These are phyloP conservation scores for Botryosphaeria dothidea DNA, from an alignment of 2,329 filamentous ascomycete species.

Conservation along the genomic window DNA sequence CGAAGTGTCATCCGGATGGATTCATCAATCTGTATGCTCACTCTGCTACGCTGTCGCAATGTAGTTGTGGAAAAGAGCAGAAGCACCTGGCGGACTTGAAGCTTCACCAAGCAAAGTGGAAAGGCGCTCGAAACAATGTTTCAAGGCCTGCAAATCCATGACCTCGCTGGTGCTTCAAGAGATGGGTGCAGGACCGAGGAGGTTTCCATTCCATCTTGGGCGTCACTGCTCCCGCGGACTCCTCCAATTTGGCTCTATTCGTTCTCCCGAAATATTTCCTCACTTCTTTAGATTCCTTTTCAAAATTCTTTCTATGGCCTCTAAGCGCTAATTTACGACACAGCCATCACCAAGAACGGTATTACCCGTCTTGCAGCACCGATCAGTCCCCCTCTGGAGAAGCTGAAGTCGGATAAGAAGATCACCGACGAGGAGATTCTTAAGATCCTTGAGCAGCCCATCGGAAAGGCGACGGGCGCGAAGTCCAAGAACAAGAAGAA, in stretches of 20 bases:
- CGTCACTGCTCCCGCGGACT: background rate
- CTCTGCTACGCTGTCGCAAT: no score
- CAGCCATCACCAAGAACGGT: constrained; percentile 97
- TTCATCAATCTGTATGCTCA: no score
- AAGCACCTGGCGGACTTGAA: no score
- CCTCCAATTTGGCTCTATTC: background rate
- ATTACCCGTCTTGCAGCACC: constrained; percentile 82
- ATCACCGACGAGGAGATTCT: constrained; percentile 94
- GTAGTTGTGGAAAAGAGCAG: no score
- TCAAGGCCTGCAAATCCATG: no score
- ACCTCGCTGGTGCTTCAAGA: background rate
- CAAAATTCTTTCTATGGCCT: no score
- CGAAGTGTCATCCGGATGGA: no score
- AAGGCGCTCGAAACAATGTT: no score
- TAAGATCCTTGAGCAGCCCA: constrained; percentile 87
- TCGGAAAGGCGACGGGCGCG: constrained; percentile 61
- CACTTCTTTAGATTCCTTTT: no score
- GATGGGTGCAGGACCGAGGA: background rate
- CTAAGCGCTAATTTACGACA: background rate
- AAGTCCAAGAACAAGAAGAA: constrained; percentile 91
- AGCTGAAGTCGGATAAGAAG: constrained; percentile 95
- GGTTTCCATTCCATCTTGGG: background rate
- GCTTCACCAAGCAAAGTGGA: no score
- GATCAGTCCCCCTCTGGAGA: constrained; percentile 72
- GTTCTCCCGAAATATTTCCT: no score